Evolutionary conservation across 2,329 filamentous ascomycete species (phyloP).

Genomic region (Bipolaris bicolor): DNA sequence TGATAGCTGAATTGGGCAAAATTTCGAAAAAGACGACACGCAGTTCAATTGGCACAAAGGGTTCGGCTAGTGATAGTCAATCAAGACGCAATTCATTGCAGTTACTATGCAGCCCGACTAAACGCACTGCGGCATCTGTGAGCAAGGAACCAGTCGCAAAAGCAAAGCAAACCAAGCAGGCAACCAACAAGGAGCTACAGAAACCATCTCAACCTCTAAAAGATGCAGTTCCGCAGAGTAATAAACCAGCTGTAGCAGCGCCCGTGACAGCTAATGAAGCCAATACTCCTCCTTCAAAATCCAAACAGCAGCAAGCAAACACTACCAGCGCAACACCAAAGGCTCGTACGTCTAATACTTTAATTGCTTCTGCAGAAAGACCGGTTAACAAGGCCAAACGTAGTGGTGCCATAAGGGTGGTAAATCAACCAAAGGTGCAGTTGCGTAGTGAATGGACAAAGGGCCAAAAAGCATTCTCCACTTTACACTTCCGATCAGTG

Average conservation of each 20-base stretch:
- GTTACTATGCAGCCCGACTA: background rate
- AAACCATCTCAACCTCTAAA: background rate
- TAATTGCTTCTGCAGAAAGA: background rate
- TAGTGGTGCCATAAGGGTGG: constrained; percentile 30
- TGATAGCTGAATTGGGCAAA: constrained; percentile 10
- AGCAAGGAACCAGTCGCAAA: background rate
- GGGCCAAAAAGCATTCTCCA: constrained; percentile 25
- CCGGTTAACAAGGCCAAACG: background rate
- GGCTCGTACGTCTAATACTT: too few species aligned
- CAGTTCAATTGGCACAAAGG: background rate
- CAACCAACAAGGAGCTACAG: background rate
- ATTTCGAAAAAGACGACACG: constrained; percentile 3
- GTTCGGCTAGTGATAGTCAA: background rate
- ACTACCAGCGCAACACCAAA: background rate
- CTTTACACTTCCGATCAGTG: constrained; percentile 19
- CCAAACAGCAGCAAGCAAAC: background rate
- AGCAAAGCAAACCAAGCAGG: background rate
- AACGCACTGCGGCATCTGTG: background rate
- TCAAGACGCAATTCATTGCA: background rate
- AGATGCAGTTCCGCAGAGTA: background rate
- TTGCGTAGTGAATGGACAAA: constrained; percentile 21
- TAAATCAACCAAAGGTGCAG: constrained; percentile 29
- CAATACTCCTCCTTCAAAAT: background rate
- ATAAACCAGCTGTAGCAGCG: background rate
- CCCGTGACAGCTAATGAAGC: background rate